These are phyloP conservation scores for Komagataella mondaviorum DNA, from an alignment of 805 yeast genomes.

Conservation along the genomic window DNA sequence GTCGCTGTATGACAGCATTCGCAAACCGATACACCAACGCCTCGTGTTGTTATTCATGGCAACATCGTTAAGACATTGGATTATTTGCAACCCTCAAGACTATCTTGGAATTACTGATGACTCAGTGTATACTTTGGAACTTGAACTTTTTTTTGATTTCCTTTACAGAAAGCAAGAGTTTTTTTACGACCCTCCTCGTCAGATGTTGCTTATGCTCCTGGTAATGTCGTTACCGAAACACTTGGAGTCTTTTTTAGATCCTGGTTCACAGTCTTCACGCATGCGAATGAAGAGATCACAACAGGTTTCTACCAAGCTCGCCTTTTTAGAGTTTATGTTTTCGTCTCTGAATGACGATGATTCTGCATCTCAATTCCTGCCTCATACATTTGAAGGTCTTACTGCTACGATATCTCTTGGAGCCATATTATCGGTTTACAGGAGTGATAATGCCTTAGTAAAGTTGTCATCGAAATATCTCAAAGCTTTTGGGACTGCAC, in stretches of 20 bases:
- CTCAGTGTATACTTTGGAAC: constrained; percentile 7
- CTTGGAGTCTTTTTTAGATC: not conserved
- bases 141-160: constrained; percentile 23
- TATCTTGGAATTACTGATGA: constrained; percentile 15
- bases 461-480: constrained; percentile 1
- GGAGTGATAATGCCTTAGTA: not conserved
- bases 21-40: constrained; percentile 31
- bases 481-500: not conserved
- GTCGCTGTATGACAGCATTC: constrained; percentile 20
- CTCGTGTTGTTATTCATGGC: constrained; percentile 30
- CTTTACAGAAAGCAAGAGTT: constrained; percentile 8
- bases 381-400: not conserved
- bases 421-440: not conserved
- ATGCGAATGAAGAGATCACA: not conserved
- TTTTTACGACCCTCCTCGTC: not conserved
- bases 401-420: not conserved
- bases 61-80: constrained; percentile 35
- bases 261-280: not conserved
- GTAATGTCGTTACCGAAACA: constrained; percentile 8
- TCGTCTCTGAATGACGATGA: not conserved
- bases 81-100: constrained; percentile 32
- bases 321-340: not conserved
- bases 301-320: not conserved
- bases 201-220: constrained; percentile 17
- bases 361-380: not conserved